phyloP scores from a whole-genome alignment of 305 asterid genomes.

The Solanum hybrid region DNA sequence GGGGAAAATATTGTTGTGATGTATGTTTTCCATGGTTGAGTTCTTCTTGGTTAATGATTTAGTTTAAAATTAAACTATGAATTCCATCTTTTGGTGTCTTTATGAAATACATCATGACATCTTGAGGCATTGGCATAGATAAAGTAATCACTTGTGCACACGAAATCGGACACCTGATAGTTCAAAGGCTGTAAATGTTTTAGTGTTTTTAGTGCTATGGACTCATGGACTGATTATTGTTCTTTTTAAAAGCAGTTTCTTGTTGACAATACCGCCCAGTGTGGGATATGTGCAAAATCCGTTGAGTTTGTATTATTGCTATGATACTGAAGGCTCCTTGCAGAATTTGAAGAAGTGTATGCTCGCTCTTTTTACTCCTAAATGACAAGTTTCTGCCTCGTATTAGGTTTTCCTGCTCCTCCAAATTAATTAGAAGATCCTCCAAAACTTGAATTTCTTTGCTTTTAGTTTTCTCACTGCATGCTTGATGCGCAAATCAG shows the following conservation, averaged over 20 bases:
- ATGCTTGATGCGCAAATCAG: too few relatives aligned
- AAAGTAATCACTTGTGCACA: background rate
- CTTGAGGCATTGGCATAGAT: background rate
- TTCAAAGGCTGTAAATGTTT: background rate
- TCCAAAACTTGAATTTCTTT: background rate
- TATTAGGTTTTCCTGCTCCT: background rate
- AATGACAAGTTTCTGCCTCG: background rate
- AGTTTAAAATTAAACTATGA: background rate
- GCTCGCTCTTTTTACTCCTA: background rate
- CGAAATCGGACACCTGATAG: background rate
- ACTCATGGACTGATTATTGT: background rate
- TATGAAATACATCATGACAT: background rate
- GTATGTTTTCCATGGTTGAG: background rate
- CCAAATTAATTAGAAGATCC: background rate
- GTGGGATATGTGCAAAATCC: conserved; percentile 93
- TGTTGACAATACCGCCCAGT: conserved; percentile 70
- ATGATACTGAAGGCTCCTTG: conserved; percentile 50
- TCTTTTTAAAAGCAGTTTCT: background rate
- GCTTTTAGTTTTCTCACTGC: background rate
- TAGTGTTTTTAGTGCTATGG: background rate
- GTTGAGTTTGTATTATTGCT: conserved; percentile 79
- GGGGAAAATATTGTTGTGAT: background rate
- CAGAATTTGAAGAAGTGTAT: conserved; percentile 60
- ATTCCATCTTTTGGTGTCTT: background rate
- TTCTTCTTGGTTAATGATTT: background rate